Percentiles rank a stretch among this genome's conserved stretches.
Conservation (phyloP, 139 green algal species). For the Coelastrella sp. region DNA sequence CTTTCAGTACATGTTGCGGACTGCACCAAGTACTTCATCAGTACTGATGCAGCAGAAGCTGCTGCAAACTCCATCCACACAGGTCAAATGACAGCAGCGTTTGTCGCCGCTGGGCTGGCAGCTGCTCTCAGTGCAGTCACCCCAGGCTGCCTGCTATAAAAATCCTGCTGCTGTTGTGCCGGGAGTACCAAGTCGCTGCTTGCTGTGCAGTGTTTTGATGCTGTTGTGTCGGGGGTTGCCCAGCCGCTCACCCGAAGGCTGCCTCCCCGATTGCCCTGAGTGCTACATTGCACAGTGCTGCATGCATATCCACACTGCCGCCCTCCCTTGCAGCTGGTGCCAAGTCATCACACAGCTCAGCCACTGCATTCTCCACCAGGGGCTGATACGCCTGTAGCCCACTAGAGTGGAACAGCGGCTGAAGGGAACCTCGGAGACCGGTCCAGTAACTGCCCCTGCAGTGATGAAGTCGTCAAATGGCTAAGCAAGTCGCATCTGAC, state of each 20-base stretch:
- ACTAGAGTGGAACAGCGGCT: slow-evolving; percentile 49
- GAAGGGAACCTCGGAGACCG: slow-evolving; percentile 33
- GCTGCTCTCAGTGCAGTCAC: too few relatives aligned
- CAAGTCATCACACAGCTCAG: slow-evolving; percentile 41
- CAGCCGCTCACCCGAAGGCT: slow-evolving; percentile 38
- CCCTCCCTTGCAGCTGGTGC: background rate
- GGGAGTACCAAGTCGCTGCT: too few relatives aligned
- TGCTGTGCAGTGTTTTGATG: background rate
- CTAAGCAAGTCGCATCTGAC: too few relatives aligned
- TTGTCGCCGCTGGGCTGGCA: too few relatives aligned
- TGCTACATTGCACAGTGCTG: slow-evolving; percentile 41
- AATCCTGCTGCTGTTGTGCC: too few relatives aligned
- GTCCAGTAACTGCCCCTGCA: slow-evolving; percentile 48
- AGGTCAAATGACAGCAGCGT: background rate
- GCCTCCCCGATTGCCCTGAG: slow-evolving; percentile 48
- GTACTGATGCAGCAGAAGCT: background rate
- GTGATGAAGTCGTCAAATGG: background rate
- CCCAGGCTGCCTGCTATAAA: too few relatives aligned
- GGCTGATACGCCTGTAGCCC: slow-evolving; percentile 42
- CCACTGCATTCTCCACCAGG: slow-evolving; percentile 20
- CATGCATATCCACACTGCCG: slow-evolving; percentile 40
- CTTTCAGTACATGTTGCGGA: too few relatives aligned
- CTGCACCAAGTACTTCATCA: background rate
- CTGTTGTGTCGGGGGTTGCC: background rate
- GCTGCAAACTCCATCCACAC: background rate